Evolutionary conservation across 1,284 basidiomycete species (phyloP), one percentile per base, ranked within the genome.

Genomic region (Austroboletus novae-zelandiae): DNA sequence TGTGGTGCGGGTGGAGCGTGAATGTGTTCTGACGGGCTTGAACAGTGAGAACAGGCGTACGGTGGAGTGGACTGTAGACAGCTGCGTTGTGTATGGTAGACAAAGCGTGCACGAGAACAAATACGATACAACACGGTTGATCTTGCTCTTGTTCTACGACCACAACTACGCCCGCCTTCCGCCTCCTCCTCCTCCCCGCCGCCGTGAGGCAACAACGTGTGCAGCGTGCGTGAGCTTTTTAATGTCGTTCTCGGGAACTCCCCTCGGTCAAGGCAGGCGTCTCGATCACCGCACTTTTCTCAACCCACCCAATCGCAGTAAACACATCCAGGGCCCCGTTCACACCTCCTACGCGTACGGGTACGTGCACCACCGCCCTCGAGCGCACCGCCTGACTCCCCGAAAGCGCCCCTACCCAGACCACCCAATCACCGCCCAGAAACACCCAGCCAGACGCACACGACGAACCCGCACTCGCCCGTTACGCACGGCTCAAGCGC

Each of bases 231-330:
- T 43, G 42, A 43, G 27, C 46, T 51, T 66, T 84, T 77, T 77
- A 23, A 90, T 90, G 88, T 89, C 87, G 71, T 90, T 90, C 81
- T 79, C 85, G 68, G 79, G 82, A 69, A 89, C 86, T 69, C 86
- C 87, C 51, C 72, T 89, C 60, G 84, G 83, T 73, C 84, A 89
- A 82, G 84, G 83, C 76, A 85, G 84, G 79, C 83, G 87, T 74
- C 80, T 89, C 66, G 86, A 89, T 78, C 86, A 84, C 67, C 73
- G 76, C 66, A 77, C 85, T 50, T 89, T 90, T 66, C 79, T 88
- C 65, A 84, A 82, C 57, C 87, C 86, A 51, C 55, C 56, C 9
- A 35, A 48, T 37, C 51, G 55, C 29, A 72, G 74, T 71, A 42
- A 65, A 23, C 20, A 25, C 57, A 67, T 67, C 58, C 67, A 71